Conservation (phyloP, 352 stramenopile genomes). For the Pythium sukuiense region DNA sequence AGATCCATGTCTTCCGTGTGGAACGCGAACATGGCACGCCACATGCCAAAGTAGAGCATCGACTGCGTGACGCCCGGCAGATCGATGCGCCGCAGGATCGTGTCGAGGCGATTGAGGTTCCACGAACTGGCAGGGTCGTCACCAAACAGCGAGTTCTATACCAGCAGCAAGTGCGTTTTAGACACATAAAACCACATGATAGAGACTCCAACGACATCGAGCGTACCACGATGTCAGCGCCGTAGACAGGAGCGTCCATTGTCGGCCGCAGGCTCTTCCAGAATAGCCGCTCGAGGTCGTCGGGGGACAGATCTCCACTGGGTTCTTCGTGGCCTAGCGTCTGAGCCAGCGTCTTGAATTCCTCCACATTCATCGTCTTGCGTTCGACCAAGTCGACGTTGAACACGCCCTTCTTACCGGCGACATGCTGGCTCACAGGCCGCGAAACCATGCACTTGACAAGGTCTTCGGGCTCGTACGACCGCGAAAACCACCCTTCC, state of each 20-base stretch:
- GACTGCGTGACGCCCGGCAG: slow-evolving; percentile 85
- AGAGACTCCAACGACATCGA: background rate
- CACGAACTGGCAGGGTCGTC: slow-evolving; percentile 65
- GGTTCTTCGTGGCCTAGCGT: slow-evolving; percentile 23
- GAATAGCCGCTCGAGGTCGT: slow-evolving; percentile 80
- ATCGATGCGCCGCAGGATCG: slow-evolving; percentile 81
- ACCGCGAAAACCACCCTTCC: slow-evolving; percentile 70
- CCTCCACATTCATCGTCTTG: slow-evolving; percentile 60
- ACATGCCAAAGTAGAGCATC: slow-evolving; percentile 96
- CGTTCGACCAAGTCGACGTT: slow-evolving; percentile 89
- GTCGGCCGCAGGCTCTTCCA: slow-evolving; percentile 87
- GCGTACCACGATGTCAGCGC: slow-evolving; percentile 85
- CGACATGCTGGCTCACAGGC: slow-evolving; percentile 85
- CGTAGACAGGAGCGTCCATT: slow-evolving; percentile 89
- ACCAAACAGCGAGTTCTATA: slow-evolving; percentile 82
- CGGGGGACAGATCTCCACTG: slow-evolving; percentile 30
- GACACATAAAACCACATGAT: background rate
- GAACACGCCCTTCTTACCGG: slow-evolving; percentile 89
- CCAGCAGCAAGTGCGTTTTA: background rate
- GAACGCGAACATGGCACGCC: slow-evolving; percentile 92
- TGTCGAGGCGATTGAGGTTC: slow-evolving; percentile 89
- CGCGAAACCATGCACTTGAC: slow-evolving; percentile 44
- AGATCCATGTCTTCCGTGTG: slow-evolving; percentile 95
- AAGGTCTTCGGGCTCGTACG: slow-evolving; percentile 58
- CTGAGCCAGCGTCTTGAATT: slow-evolving; percentile 62